Percentiles rank a stretch among this genome's conserved stretches.
These are phyloP conservation scores for Cenococcum geophilum DNA, from an alignment of 495 filamentous ascomycete genomes.

Conservation along the genomic window DNA sequence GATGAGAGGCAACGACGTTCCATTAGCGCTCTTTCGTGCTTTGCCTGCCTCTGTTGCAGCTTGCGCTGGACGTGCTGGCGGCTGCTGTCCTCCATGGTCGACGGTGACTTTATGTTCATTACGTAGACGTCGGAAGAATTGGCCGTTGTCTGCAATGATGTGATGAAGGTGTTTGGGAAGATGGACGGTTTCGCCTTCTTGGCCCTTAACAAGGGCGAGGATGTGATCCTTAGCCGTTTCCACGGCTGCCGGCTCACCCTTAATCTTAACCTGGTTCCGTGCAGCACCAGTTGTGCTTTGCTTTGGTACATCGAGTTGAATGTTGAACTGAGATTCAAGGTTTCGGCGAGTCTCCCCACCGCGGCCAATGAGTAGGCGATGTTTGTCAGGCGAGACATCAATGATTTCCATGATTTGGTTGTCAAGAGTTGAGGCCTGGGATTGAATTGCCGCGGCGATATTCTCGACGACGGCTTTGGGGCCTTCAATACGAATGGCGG, in stretches of 20 bases:
- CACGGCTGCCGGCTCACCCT: constrained; percentile 68
- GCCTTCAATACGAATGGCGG: constrained; percentile 80
- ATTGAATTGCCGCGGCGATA: constrained; percentile 73
- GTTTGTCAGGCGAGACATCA: constrained; percentile 80
- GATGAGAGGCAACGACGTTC: constrained; percentile 69
- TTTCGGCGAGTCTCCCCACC: constrained; percentile 77
- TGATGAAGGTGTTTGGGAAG: constrained; percentile 79
- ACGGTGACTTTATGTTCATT: constrained; percentile 81
- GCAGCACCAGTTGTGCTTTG: constrained; percentile 59
- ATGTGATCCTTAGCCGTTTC: constrained; percentile 83
- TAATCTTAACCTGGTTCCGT: constrained; percentile 69
- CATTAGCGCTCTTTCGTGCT: constrained; percentile 44
- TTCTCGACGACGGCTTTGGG: constrained; percentile 75
- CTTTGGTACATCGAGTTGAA: constrained; percentile 84
- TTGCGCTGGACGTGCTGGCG: constrained; percentile 57
- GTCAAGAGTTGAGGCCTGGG: constrained; percentile 70
- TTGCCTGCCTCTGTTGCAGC: constrained; percentile 30
- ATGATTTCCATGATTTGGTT: constrained; percentile 68
- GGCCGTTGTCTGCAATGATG: constrained; percentile 76
- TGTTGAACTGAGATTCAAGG: constrained; percentile 83
- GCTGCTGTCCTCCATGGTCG: constrained; percentile 73
- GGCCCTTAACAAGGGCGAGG: constrained; percentile 68
- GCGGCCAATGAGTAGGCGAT: constrained; percentile 83
- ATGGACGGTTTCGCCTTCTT: constrained; percentile 77
- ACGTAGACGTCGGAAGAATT: constrained; percentile 81